Evolutionary conservation across 805 yeast species (phyloP), one percentile per base, ranked within the genome.

Genomic region (Ogataea paradorogensis): DNA sequence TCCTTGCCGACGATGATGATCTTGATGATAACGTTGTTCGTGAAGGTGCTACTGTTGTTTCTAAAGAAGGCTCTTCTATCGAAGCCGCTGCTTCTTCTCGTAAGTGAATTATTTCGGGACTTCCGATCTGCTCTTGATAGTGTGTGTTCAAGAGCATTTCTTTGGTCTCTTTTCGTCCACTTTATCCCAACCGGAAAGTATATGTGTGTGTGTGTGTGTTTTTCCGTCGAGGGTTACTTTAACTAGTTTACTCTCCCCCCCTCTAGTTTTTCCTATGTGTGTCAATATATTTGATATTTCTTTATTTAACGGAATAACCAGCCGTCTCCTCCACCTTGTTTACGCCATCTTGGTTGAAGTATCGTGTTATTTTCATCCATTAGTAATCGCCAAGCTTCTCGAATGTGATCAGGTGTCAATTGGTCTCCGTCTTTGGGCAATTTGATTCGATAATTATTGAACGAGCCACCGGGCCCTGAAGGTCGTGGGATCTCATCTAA

Each of bases 361-460:
- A 79, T 73, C 3, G 80, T 73, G 23, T 82, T 80, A 36, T 74
- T 77, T 53, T 89, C 95, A 30, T 72, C 47, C 48, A 76, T 78
- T 50, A 81, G 84, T 33, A 84, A 59, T 50, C 95, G 69, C 91
- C 95, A 86, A 1, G 96, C 96, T 52, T 88, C 95, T 35, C 95
- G 65, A 21, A 90, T 71, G 56, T 90, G 95, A 45, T 85, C 89
- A 0, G 97, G 95, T 24, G 78, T 69, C 31, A 90, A 59, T 1
- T 96, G 96, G 33, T 70, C 70, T 28, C 66, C 57, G 13, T 59
- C 63, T 29, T 47, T 46, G 14, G 64, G 64, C 6, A 56, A 37
- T 21, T 43, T 40, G 29, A 57, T 48, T 18, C 35, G 38, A 40
- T 45, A 55, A 15, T 33, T 43, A 25, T 51, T 44, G 35, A 41